Evolutionary conservation across 805 yeast species (phyloP).

Genomic region (Hanseniaspora taiwanica): DNA sequence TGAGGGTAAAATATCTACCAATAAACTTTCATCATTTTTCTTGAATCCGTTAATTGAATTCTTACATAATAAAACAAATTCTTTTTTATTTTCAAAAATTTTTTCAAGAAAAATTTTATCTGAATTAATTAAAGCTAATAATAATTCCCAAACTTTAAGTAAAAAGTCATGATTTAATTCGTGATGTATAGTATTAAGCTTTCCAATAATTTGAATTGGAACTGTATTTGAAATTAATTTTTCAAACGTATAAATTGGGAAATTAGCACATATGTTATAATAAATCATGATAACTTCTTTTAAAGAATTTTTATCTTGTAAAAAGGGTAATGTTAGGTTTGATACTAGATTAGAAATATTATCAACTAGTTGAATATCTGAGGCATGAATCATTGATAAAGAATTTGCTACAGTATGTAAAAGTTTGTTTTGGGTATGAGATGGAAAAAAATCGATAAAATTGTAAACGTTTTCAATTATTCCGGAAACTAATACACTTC

Average conservation of each 20-base stretch:
- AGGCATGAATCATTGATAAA: constrained; percentile 33
- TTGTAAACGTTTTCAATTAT: constrained; percentile 54
- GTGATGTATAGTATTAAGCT: constrained; percentile 18
- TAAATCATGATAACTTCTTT: too few relatives aligned
- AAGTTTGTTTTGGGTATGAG: constrained; percentile 79
- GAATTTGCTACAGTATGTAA: constrained; percentile 60
- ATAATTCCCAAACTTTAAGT: constrained; percentile 26
- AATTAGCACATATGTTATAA: constrained; percentile 16
- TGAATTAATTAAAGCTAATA: constrained; percentile 30
- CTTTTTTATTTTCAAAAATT: constrained; percentile 36
- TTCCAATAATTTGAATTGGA: constrained; percentile 21
- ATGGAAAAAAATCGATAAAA: constrained; percentile 77
- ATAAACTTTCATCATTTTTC: constrained; percentile 24
- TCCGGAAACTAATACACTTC: constrained; percentile 40
- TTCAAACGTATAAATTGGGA: constrained; percentile 7
- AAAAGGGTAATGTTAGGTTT: constrained; percentile 37
- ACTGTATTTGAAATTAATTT: constrained; percentile 12
- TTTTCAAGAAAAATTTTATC: constrained; percentile 31
- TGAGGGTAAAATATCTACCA: constrained; percentile 62
- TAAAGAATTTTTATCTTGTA: constrained; percentile 33
- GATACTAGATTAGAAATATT: constrained; percentile 44
- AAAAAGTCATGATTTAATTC: constrained; percentile 22
- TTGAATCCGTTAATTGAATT: constrained; percentile 40
- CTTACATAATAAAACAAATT: constrained; percentile 34
- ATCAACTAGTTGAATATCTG: constrained; percentile 35